phyloP scores from a whole-genome alignment of 2,329 filamentous ascomycete species.

The Corynespora cassiicola region DNA sequence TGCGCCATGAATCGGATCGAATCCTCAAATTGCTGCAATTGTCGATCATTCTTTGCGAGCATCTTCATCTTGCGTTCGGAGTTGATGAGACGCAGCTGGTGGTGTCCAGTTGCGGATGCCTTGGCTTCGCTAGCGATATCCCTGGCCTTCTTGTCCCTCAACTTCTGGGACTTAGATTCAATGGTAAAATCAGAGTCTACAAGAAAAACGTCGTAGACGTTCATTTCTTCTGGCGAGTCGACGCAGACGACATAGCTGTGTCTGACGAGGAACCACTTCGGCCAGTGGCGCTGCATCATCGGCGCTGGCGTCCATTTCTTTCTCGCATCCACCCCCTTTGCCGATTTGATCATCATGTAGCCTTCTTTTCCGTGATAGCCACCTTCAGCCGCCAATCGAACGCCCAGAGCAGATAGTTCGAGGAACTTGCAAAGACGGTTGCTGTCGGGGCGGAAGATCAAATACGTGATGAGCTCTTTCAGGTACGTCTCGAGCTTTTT shows the following conservation, averaged over 20 bases:
- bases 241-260: constrained; percentile 98
- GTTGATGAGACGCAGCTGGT: constrained; percentile 86
- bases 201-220: constrained; percentile 98
- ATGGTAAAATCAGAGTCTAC: constrained; percentile 88
- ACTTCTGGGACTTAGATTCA: constrained; percentile 68
- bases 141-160: constrained; percentile 61
- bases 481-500: constrained; percentile 88
- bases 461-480: constrained; percentile 91
- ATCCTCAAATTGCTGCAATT: constrained; percentile 90
- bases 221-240: constrained; percentile 98
- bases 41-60: constrained; percentile 87
- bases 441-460: constrained; percentile 96
- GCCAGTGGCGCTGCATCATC: constrained; percentile 81
- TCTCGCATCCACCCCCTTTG: constrained; percentile 86
- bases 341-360: constrained; percentile 87
- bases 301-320: constrained; percentile 79
- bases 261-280: constrained; percentile 97
- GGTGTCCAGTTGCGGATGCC: constrained; percentile 72
- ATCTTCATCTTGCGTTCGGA: constrained; percentile 92
- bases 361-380: constrained; percentile 99
- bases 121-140: constrained; percentile 71
- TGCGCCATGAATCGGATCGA: constrained; percentile 87
- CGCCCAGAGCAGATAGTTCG: constrained; percentile 90
- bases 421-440: constrained; percentile 96
- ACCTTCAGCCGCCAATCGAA: constrained; percentile 90